A percentile compares a stretch with the other conserved stretches of the same genome.
phyloP scores from a whole-genome alignment of 257 asterid species.

The Solanum etuberosum region DNA sequence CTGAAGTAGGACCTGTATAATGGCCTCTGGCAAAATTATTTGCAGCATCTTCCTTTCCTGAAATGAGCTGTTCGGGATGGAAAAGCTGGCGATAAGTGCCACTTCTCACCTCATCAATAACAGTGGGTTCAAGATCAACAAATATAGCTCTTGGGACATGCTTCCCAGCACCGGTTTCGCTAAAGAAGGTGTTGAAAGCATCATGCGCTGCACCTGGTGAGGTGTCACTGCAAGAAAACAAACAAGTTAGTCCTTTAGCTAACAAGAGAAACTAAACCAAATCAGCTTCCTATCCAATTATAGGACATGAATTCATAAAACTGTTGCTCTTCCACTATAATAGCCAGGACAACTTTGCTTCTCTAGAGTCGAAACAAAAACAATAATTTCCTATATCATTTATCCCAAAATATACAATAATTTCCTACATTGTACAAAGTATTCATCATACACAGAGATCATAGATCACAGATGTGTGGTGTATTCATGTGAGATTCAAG shows the following conservation, averaged over 20 bases:
- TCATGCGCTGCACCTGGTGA: slow-evolving; percentile 61
- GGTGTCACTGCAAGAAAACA: slow-evolving; percentile 53
- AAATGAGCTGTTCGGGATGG: slow-evolving; percentile 91
- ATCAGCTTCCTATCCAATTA: background rate
- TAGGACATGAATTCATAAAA: background rate
- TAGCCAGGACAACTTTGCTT: background rate
- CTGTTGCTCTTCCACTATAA: background rate
- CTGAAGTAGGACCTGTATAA: slow-evolving; percentile 46
- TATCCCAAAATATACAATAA: too few relatives aligned
- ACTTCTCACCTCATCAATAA: slow-evolving; percentile 72
- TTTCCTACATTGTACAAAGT: too few relatives aligned
- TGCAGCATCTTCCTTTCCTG: slow-evolving; percentile 96
- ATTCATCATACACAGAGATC: background rate
- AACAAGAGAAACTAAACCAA: background rate
- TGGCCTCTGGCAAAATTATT: slow-evolving; percentile 90
- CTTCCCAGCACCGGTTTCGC: slow-evolving; percentile 88
- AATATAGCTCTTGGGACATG: slow-evolving; percentile 88
- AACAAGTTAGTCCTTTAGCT: background rate
- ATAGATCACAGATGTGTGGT: background rate
- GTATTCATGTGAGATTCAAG: background rate
- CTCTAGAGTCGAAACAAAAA: background rate
- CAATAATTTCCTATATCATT: too few relatives aligned
- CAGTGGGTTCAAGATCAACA: slow-evolving; percentile 90
- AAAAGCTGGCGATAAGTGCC: slow-evolving; percentile 89
- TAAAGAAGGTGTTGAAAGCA: slow-evolving; percentile 87